A percentile compares a stretch with the other conserved stretches of the same genome.
Evolutionary conservation across 2,329 filamentous ascomycete genomes (phyloP).

Genomic region (Paecilomyces dactylethromorphus): DNA sequence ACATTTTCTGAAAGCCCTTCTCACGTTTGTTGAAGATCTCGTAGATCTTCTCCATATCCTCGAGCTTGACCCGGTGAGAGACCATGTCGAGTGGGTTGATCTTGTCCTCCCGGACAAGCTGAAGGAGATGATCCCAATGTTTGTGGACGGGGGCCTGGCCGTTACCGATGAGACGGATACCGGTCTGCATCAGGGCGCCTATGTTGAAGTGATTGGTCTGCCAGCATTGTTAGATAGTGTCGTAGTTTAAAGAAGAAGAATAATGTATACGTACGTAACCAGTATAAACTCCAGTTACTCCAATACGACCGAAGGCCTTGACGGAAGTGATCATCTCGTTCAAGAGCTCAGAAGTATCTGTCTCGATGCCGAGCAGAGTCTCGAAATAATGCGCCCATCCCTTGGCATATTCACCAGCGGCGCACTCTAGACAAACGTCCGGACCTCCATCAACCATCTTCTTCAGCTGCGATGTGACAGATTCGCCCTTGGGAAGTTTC

Average conservation of each 20-base stretch:
- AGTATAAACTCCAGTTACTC: constrained; percentile 67
- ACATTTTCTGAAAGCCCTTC: constrained; percentile 74
- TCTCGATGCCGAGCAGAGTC: constrained; percentile 62
- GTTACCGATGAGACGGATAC: constrained; percentile 69
- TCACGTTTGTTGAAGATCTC: constrained; percentile 50
- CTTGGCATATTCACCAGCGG: constrained; percentile 58
- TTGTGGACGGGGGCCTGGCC: constrained; percentile 69
- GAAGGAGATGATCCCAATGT: constrained; percentile 75
- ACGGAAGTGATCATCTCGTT: constrained; percentile 51
- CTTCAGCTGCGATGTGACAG: constrained; percentile 66
- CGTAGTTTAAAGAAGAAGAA: constrained; percentile 1
- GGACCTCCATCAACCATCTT: constrained; percentile 68
- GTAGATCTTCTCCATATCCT: constrained; percentile 65
- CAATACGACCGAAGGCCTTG: constrained; percentile 56
- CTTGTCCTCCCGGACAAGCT: constrained; percentile 58
- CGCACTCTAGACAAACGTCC: constrained; percentile 66
- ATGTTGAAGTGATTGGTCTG: constrained; percentile 78
- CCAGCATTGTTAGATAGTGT: constrained; percentile 1
- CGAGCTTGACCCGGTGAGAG: constrained; percentile 67
- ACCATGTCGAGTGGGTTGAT: constrained; percentile 76
- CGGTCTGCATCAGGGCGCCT: constrained; percentile 76
- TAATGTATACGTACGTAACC: constrained; percentile 43
- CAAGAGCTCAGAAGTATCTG: constrained; percentile 65
- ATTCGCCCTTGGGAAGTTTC: constrained; percentile 54
- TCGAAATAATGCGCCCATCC: constrained; percentile 57